Evolutionary conservation across 140 eudicot genomes (phyloP), one percentile per base, ranked within the genome.

Genomic region (Cichorium intybus): DNA sequence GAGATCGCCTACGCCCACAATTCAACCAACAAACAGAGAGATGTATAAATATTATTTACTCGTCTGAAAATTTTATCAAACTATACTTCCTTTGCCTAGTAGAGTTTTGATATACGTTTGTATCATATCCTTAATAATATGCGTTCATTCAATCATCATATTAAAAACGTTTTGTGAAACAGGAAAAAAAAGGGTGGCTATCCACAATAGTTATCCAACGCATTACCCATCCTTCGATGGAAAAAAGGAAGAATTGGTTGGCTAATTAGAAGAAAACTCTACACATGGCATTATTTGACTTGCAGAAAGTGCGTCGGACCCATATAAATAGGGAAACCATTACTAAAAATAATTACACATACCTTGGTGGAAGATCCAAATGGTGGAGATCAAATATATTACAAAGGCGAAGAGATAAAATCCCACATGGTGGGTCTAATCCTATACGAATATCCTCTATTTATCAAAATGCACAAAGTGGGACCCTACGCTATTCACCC

Each of bases 341-440:
- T 59, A 68, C 41, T 60, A 37, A 34, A 50, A 22, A 52, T 20
- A 52, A n/a, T n/a, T 15, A 60, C 65, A 66, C 60, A 61, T 21
- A 17, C 27, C 61, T 71, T 52, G 45, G 78, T 77, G 82, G 82
- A 77, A 67, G 71, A 77, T n/a, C n/a, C n/a, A n/a, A n/a, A 51
- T 45, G 17, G 7, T 56, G 33, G 66, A 48, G 56, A 41, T 23
- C 17, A 45, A 9, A 62, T 11, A 35, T 66, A 16, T 17, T 66
- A 34, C 11, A 50, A 51, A 15, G 24, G 16, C 29, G 39, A 8
- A 34, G 28, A 18, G 22, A 52, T 24, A 15, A 52, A 72, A 34
- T 28, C 50, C 75, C 47, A 21, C 48, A 51, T 71, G 70, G 56
- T 43, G 50, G 50, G 48, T 12, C 16, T 61, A 62, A 51, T 51